phyloP scores from a whole-genome alignment of 805 yeast species.

The Yarrowia sp. region DNA sequence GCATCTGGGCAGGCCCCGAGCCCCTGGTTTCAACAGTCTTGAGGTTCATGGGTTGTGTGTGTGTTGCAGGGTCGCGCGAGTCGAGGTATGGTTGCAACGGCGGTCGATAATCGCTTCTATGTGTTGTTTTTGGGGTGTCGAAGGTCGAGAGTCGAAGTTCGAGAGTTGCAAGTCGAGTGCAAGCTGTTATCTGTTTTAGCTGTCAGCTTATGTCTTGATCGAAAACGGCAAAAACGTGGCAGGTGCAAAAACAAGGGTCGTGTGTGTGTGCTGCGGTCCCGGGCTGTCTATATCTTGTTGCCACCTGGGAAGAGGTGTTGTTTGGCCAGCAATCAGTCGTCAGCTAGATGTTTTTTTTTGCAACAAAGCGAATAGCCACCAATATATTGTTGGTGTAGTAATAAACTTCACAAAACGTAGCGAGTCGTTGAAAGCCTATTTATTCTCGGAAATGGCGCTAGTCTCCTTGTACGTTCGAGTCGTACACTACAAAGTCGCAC shows the following conservation, averaged over 20 bases:
- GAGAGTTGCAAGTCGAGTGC: no score
- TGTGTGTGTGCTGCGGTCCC: no score
- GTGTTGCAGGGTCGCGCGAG: background rate
- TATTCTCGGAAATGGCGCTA: conserved; percentile 15
- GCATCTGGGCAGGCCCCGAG: background rate
- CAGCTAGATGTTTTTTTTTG: background rate
- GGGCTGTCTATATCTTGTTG: background rate
- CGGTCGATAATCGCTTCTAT: no score
- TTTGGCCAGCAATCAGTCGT: background rate
- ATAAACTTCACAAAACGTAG: conserved; percentile 12
- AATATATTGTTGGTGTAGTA: conserved; percentile 21
- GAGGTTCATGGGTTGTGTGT: conserved; percentile 12
- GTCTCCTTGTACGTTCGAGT: background rate
- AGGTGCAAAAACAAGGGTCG: no score
- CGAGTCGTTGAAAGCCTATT: conserved; percentile 19
- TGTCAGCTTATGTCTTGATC: background rate
- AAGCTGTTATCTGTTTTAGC: background rate
- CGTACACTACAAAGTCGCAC: background rate
- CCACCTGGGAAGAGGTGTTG: background rate
- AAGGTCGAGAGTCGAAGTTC: background rate
- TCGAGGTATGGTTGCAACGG: background rate
- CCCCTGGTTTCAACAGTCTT: conserved; percentile 7
- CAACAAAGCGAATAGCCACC: conserved; percentile 20
- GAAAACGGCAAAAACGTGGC: background rate
- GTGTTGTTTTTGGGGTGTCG: no score